Base-by-base conservation (phyloP, 306 rosid species). In the Inga laurina region DNA sequence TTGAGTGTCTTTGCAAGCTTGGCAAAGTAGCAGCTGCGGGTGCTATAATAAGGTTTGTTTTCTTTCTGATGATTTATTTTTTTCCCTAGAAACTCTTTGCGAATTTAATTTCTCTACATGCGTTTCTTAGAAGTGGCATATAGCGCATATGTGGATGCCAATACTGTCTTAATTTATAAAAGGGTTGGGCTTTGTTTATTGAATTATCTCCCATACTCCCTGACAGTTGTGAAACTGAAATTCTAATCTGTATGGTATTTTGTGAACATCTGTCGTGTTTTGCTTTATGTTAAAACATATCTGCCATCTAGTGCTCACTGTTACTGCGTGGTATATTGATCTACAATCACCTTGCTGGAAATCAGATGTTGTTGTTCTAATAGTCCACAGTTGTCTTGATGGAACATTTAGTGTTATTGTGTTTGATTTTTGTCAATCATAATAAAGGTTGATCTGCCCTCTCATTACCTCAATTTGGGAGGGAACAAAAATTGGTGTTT, bases 21-120 rank as follows among this genome's bases (percentile, higher is more conserved):
- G 94, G 98, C 80, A 97, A 97, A 94, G 94, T 94, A 86, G 98
- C 98, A 11, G 98, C 99, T 81, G 99, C 95, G 82, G 99, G 99
- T 74, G 98, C 98, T 84, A 86, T 97, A n/a, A 97, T 94, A 85
- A 94, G 99, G 99, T 97, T 83, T 59, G 95, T 85, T 84, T 10
- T 85, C 87, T 81, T 59, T 24, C 70, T 45, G 79, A 75, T 59
- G 14, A 84, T 54, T 45, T 74, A 51, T 84, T 84, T 76, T 64
- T 48, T 54, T 66, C 81, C 59, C 70, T 79, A 61, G 59, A 41
- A 65, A 72, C 69, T 43, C 80, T 30, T 83, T 75, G 75, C 49
- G 64, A 35, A 68, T 72, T 74, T 43, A 22, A 19, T 79, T 67
- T 68, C 12, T 82, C 75, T 54, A 16, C 52, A 12, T 57, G 76